A percentile compares a stretch with the other conserved stretches of the same genome.
Conservation (phyloP, 352 stramenopile species). For the Aphanomyces invadans region DNA sequence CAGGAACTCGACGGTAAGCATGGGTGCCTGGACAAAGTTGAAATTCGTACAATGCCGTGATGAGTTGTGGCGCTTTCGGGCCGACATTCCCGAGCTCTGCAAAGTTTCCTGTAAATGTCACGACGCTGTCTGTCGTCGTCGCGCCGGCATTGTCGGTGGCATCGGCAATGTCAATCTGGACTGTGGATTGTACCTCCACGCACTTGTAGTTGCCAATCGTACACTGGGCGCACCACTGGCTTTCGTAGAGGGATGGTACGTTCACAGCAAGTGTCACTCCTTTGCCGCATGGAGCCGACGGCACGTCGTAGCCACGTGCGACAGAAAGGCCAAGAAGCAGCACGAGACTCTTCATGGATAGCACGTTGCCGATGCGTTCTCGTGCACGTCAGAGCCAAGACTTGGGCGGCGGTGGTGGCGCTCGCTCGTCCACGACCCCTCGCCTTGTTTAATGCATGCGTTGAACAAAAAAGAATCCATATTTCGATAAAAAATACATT, state of each 20-base stretch:
- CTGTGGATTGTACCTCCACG: not conserved
- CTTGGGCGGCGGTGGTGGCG: no score
- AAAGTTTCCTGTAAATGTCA: not conserved
- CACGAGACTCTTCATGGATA: not conserved
- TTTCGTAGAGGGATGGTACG: not conserved
- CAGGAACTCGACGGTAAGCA: no score
- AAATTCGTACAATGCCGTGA: not conserved
- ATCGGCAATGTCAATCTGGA: not conserved
- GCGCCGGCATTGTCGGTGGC: not conserved
- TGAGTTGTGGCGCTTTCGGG: not conserved
- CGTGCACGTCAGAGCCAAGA: no score
- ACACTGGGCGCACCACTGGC: conserved; percentile 15
- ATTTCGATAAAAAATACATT: no score
- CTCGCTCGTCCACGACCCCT: no score
- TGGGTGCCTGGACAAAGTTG: no score
- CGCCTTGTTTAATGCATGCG: no score
- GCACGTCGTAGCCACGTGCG: not conserved
- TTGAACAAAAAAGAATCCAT: no score
- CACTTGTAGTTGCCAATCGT: conserved; percentile 8
- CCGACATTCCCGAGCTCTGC: not conserved
- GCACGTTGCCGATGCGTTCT: not conserved
- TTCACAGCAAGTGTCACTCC: not conserved
- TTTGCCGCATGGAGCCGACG: not conserved
- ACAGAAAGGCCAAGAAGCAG: not conserved
- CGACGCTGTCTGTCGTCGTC: not conserved